phyloP scores from a whole-genome alignment of 2,329 filamentous ascomycete genomes.

The Fusarium algeriense region DNA sequence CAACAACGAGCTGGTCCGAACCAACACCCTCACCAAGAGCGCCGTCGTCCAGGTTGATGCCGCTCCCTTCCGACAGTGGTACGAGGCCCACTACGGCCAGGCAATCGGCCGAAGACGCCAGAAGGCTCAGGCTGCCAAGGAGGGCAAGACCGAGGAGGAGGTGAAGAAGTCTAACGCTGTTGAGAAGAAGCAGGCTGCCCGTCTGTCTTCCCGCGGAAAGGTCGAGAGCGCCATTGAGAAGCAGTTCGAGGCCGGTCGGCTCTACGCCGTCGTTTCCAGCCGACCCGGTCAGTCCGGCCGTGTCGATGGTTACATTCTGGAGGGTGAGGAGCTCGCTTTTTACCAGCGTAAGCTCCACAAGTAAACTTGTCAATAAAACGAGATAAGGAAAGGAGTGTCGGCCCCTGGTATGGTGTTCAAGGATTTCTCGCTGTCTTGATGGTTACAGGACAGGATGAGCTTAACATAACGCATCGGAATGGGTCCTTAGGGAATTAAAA shows the following conservation, averaged over 20 bases:
- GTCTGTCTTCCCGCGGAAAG: slow-evolving; percentile 88
- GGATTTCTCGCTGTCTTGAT: slow-evolving; percentile 54
- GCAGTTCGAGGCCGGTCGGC: slow-evolving; percentile 99
- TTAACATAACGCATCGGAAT: slow-evolving; percentile 54
- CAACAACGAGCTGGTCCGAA: slow-evolving; percentile 99
- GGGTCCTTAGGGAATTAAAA: slow-evolving; percentile 56
- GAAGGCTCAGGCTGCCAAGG: slow-evolving; percentile 74
- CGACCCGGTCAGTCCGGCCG: slow-evolving; percentile 97
- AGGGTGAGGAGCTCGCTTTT: slow-evolving; percentile 99
- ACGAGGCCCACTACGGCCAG: slow-evolving; percentile 99
- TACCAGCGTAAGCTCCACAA: slow-evolving; percentile 99
- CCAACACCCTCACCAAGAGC: slow-evolving; percentile 99
- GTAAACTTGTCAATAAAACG: slow-evolving; percentile 67
- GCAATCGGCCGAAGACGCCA: slow-evolving; percentile 90
- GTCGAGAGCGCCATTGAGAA: slow-evolving; percentile 92
- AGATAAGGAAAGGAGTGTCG: slow-evolving; percentile 41
- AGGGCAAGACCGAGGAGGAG: slow-evolving; percentile 74
- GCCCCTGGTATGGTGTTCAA: slow-evolving; percentile 55
- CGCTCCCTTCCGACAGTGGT: slow-evolving; percentile 99
- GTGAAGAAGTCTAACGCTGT: slow-evolving; percentile 95
- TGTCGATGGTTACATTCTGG: slow-evolving; percentile 96
- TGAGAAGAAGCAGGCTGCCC: slow-evolving; percentile 94
- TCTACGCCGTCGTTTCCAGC: slow-evolving; percentile 93
- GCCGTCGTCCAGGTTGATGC: slow-evolving; percentile 99
- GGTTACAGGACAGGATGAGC: slow-evolving; percentile 54